Conservation (phyloP, 75 land plant genomes). For the Selaginella moellendorffii region DNA sequence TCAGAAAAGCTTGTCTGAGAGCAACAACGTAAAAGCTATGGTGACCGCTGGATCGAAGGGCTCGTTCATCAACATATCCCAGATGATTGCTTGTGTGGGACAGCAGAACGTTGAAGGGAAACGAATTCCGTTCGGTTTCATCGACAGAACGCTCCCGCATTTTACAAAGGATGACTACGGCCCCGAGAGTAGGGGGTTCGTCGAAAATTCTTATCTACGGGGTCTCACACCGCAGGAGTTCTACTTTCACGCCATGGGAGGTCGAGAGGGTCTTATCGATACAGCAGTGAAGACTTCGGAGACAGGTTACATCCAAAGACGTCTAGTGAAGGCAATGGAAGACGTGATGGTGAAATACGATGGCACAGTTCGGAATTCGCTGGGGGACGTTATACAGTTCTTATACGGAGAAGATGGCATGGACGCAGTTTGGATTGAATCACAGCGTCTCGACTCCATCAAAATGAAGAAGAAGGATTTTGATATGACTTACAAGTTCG, state of each 20-base stretch:
- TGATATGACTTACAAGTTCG: constrained; percentile 28
- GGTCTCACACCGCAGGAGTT: constrained; percentile 99
- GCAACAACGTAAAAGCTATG: constrained; percentile 97
- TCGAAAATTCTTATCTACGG: constrained; percentile 87
- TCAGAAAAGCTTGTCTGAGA: constrained; percentile 82
- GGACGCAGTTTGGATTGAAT: constrained; percentile 98
- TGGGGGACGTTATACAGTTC: constrained; percentile 98
- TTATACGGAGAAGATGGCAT: constrained; percentile 99
- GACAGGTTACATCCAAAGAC: constrained; percentile 95
- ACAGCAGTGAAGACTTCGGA: constrained; percentile 98
- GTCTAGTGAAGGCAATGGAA: constrained; percentile 98
- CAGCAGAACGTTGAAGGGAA: constrained; percentile 99
- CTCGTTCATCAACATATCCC: constrained; percentile 94
- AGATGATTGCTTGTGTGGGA: constrained; percentile 99
- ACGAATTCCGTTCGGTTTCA: constrained; percentile 90
- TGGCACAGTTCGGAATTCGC: constrained; percentile 93
- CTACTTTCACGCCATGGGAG: constrained; percentile 99
- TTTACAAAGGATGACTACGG: constrained; percentile 92
- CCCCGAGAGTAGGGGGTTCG: constrained; percentile 98
- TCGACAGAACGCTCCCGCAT: constrained; percentile 82
- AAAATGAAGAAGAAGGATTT: constrained; percentile 16
- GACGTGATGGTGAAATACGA: constrained; percentile 99
- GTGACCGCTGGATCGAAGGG: constrained; percentile 99
- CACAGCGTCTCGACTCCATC: constrained; percentile 76
- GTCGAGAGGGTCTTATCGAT: constrained; percentile 98